Base-by-base conservation (phyloP, 2,329 filamentous ascomycete genomes). In the Colletotrichum cuscutae region DNA sequence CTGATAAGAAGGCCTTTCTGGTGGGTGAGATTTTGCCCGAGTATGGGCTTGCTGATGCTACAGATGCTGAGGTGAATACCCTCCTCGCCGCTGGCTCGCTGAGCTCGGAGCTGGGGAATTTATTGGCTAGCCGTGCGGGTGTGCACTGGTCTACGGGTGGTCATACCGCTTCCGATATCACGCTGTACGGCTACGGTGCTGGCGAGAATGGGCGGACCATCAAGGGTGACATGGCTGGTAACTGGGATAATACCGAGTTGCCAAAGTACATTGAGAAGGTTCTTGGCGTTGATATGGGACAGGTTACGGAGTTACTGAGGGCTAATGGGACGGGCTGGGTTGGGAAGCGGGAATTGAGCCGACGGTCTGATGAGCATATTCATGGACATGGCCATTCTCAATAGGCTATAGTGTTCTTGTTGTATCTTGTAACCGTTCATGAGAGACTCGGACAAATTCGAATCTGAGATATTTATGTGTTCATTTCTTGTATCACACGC, bases 171-270 rank as follows among this genome's bases (percentile, higher is more conserved):
- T 77, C 80, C 54, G 83, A 84, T 70, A 77, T 82, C 26, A 81
- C 78, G 1, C 75, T 84, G 19, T 81, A 81, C 64, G 82, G 81
- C 5, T 82, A 84, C 54, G 75, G 73, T 13, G 75, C 75, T 37
- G 73, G 68, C n/a, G 63, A 71, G 6, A 74, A 72, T 26, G 66
- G 64, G n/a, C 54, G 37, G 5, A 75, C 68, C 4, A 70, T 75
- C 54, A 74, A 72, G 66, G 66, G 68, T 32, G 66, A 71, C n/a
- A 73, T 79, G 35, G 76, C 77, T 15, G 71, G 66, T 28, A 77
- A 76, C 75, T 75, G 75, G 57, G 73, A 79, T 72, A 79, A 79
- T 73, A 79, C 71, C 26, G 75, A 78, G 69, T 73, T 79, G 15
- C 76, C 78, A 19, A 66, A 52, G 26, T 78, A 79, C 63, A 72